Evolutionary conservation across 148 eudicot genomes (phyloP), one percentile per base, ranked within the genome.

Genomic region (Rhododendron kiyosumense): DNA sequence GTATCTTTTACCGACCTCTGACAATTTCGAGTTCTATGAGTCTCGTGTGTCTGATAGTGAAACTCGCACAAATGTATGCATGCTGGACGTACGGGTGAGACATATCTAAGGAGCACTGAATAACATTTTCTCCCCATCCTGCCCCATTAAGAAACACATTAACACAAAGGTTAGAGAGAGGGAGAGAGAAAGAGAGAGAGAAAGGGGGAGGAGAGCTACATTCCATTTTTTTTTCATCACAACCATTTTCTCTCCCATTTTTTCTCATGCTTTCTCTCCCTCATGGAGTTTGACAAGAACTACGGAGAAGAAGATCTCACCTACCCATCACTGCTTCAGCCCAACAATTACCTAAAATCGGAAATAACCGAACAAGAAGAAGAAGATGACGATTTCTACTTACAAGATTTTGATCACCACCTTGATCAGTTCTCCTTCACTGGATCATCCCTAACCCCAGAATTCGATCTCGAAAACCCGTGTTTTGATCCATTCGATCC

Each of bases 281-380:
- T 22, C 77, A 90, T 92, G 93, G 92, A 90, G 86, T 88, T 92
- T 81, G 91, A 87, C 82, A 80, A 86, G 45, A 87, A 89, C 36
- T 85, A 22, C 67, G 85, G 88, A 59, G 92, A 32, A 30, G 76
- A 91, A 84, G 88, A 88, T 54, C 59, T 78, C n/a, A 45, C 85
- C 46, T 71, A 88, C 24, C 79, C 86, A 61, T 75, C 83, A 13
- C 57, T 88, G 15, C 43, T 89, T 3, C 76, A 78, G 26, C 78
- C 84, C 69, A 89, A 88, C 54, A 87, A 84, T 79, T 79, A 46
- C 87, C 75, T 84, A 73, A 86, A 86, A 82, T 79, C 76, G 34
- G 84, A 80, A 32, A 85, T 63, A 28, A 30, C 32, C 22, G 41
- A 32, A 65, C 30, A 26, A 71, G 41, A 32, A 32, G 36, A 69